These are phyloP conservation scores for Brassica balearica DNA, from an alignment of 441 rosid species.

Conservation along the genomic window DNA sequence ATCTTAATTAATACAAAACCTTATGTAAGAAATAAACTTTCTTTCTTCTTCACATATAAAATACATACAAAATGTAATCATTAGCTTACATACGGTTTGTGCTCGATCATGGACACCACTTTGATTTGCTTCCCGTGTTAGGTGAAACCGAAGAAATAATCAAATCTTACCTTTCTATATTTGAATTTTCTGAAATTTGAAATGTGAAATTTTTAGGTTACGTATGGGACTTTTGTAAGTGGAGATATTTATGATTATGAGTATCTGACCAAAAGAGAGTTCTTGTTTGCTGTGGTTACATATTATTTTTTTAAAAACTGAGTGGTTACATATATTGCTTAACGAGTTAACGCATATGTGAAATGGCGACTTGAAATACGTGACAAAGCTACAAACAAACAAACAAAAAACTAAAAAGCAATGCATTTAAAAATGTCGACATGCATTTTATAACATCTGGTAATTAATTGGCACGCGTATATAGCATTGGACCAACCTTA, in stretches of 20 bases:
- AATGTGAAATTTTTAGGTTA: slow-evolving; percentile 11
- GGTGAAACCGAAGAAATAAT: slow-evolving; percentile 23
- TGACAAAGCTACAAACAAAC: slow-evolving; percentile 2
- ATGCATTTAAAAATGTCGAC: background rate
- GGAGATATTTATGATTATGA: background rate
- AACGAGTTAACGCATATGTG: slow-evolving; percentile 12
- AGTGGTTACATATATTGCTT: slow-evolving; percentile 12
- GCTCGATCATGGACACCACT: slow-evolving; percentile 31
- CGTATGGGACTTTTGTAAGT: background rate
- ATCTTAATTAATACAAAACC: background rate
- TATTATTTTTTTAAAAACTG: background rate
- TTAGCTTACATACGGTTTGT: slow-evolving; percentile 16
- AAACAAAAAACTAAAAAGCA: background rate
- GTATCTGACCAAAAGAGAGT: background rate
- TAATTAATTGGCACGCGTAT: slow-evolving; percentile 35
- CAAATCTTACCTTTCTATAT: slow-evolving; percentile 3
- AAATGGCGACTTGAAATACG: background rate
- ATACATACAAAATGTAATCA: slow-evolving; percentile 14
- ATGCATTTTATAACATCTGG: slow-evolving; percentile 4
- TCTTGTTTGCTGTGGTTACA: slow-evolving; percentile 13
- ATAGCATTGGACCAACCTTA: slow-evolving; percentile 38
- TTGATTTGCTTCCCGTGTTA: slow-evolving; percentile 40
- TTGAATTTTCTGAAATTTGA: slow-evolving; percentile 20
- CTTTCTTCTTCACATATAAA: background rate
- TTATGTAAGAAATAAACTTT: background rate